Percentiles rank a stretch among this genome's conserved stretches.
phyloP scores from a whole-genome alignment of 2,329 filamentous ascomycete species.

The Torrubiellomyces zombiae region DNA sequence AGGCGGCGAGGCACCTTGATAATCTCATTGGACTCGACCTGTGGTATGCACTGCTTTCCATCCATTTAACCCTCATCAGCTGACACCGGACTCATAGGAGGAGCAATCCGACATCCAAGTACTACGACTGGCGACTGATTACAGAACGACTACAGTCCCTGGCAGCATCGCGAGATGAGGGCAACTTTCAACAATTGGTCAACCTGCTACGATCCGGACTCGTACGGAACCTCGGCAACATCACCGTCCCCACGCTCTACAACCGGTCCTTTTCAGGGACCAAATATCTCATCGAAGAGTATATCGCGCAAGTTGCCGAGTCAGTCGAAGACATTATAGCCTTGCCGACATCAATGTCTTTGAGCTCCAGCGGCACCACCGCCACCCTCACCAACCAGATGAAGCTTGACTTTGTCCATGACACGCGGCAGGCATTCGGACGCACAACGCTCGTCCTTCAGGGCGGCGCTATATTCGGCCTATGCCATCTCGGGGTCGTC shows the following conservation, averaged over 20 bases:
- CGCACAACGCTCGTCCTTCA: constrained; percentile 74
- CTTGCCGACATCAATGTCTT: constrained; percentile 38
- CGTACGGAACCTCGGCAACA: constrained; percentile 80
- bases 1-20: constrained; percentile 69
- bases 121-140: constrained; percentile 80
- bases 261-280: constrained; percentile 77
- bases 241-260: constrained; percentile 66
- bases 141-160: constrained; percentile 58
- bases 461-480: constrained; percentile 78
- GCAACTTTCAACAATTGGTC: constrained; percentile 57
- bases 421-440: constrained; percentile 77
- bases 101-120: constrained; percentile 60
- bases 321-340: constrained; percentile 61
- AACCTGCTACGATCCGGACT: constrained; percentile 66
- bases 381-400: constrained; percentile 47
- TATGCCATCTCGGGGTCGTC: constrained; percentile 81
- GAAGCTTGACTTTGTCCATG: constrained; percentile 74
- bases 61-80: neutral
- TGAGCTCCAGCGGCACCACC: constrained; percentile 15
- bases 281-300: constrained; percentile 81
- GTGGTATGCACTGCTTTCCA: constrained; percentile 36
- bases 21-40: constrained; percentile 63
- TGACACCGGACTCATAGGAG: constrained; percentile 35
- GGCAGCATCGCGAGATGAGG: constrained; percentile 48
- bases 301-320: constrained; percentile 68